Evolutionary conservation across 208 protist species (phyloP).

Genomic region (Trypanosomatidae sp.): DNA sequence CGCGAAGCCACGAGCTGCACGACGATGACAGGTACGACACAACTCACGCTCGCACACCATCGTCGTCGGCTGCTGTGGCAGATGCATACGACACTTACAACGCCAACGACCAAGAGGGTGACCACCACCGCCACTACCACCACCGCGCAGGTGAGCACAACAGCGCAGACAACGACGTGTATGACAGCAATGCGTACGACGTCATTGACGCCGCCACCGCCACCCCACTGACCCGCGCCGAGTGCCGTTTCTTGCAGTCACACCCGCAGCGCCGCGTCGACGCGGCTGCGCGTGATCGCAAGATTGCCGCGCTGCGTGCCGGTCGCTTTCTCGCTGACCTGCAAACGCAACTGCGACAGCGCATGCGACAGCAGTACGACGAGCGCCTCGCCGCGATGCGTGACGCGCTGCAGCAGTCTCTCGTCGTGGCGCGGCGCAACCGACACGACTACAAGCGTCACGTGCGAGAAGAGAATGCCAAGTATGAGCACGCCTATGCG

Average conservation of each 20-base stretch:
- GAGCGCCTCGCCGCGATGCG: constrained; percentile 26
- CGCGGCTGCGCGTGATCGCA: constrained; percentile 39
- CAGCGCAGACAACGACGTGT: no score
- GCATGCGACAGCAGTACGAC: constrained; percentile 56
- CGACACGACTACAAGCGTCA: constrained; percentile 34
- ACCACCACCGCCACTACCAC: no score
- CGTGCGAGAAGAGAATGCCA: constrained; percentile 63
- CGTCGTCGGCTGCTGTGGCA: no score
- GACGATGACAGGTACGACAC: no score
- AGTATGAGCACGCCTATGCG: constrained; percentile 60
- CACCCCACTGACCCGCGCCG: constrained; percentile 26
- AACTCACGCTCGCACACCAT: no score
- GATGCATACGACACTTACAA: no score
- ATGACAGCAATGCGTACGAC: no score
- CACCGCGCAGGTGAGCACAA: no score
- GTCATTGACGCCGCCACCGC: no score
- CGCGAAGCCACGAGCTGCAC: no score
- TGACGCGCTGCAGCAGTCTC: constrained; percentile 14
- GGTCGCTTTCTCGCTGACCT: constrained; percentile 51
- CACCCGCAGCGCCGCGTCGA: constrained; percentile 44
- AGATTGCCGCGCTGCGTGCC: constrained; percentile 68
- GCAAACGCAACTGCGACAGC: constrained; percentile 43
- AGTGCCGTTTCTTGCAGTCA: constrained; percentile 22
- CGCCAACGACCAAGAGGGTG: no score
- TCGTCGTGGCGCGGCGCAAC: constrained; percentile 12